phyloP scores from a whole-genome alignment of 305 asterid genomes.

The Fraxinus dipetala region DNA sequence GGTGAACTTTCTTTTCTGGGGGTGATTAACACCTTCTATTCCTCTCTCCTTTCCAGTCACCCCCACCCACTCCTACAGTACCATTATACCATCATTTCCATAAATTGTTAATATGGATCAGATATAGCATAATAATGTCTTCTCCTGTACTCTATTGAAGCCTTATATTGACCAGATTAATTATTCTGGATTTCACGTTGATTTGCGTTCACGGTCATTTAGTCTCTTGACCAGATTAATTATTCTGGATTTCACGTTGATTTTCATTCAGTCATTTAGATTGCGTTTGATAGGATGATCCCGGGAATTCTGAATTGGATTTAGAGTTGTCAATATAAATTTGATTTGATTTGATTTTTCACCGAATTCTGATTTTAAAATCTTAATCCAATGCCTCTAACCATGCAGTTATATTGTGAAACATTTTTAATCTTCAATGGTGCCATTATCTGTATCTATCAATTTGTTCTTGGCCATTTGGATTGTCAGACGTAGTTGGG shows the following conservation, averaged over 20 bases:
- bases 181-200: not conserved
- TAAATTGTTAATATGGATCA: not conserved
- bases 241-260: not conserved
- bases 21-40: slow-evolving; percentile 2
- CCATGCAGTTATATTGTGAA: not conserved
- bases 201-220: not conserved
- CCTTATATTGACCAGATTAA: not conserved
- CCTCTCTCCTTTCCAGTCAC: not conserved
- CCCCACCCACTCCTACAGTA: not conserved
- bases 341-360: not conserved
- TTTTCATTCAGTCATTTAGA: not conserved
- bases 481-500: not conserved
- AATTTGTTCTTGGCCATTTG: slow-evolving; percentile 8
- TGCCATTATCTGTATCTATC: not conserved
- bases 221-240: not conserved
- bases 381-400: not conserved
- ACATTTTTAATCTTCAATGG: not conserved
- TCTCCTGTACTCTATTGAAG: not conserved
- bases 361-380: not conserved
- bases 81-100: not conserved
- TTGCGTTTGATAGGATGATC: not conserved
- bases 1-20: slow-evolving; percentile 17
- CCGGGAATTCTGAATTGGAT: not conserved
- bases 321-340: not conserved
- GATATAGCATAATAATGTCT: not conserved